Conservation (phyloP, 106 monocot genomes). For the Dactylorhiza incarnata region DNA sequence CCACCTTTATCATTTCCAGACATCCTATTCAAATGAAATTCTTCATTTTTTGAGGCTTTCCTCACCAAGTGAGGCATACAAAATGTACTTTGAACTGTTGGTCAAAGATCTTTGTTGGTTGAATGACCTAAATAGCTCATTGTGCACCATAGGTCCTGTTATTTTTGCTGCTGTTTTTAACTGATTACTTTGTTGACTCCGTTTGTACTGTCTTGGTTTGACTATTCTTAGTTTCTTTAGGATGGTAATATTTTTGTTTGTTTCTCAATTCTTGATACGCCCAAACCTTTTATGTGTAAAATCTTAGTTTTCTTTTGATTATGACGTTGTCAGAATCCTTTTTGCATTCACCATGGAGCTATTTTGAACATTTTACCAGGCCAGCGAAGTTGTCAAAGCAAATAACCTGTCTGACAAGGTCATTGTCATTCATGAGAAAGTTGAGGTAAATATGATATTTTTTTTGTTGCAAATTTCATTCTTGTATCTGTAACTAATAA, state of each 20-base stretch:
- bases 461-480: not conserved
- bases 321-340: not conserved
- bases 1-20: not conserved
- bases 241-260: not conserved
- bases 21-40: not conserved
- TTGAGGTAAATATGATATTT: conserved; percentile 63
- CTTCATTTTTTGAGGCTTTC: not conserved
- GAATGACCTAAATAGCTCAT: not conserved
- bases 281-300: not conserved
- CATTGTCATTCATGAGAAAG: conserved; percentile 82
- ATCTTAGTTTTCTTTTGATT: not conserved
- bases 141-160: not conserved
- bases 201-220: not conserved
- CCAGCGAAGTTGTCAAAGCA: conserved; percentile 78
- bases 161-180: not conserved
- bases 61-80: not conserved
- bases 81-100: not conserved
- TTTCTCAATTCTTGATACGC: not conserved
- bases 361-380: conserved; percentile 29
- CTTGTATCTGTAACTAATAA: not conserved
- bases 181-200: not conserved
- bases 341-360: not conserved
- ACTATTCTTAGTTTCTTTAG: not conserved
- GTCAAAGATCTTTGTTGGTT: not conserved
- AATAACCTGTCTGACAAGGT: conserved; percentile 80